phyloP scores from a whole-genome alignment of 768 basidiomycete genomes.

The Trametopsis cervina region DNA sequence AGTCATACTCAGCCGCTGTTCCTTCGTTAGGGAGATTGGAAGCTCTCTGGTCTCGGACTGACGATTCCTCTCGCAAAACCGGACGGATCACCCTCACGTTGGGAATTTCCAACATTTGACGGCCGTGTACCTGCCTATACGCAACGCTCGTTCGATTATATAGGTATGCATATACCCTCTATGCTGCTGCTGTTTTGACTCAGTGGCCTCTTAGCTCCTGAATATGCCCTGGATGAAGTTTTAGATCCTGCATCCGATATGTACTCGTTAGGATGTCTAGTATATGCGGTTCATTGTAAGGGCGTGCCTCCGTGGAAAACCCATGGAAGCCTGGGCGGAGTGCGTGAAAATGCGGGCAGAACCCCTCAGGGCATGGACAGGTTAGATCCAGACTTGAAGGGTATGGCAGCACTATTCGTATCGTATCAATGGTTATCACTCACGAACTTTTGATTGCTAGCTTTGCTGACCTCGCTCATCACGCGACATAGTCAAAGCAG shows the following conservation, averaged over 20 bases:
- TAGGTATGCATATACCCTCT: conserved; percentile 47
- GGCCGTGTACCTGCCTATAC: conserved; percentile 70
- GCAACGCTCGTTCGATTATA: conserved; percentile 92
- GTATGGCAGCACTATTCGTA: conserved; percentile 26
- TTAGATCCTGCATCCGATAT: conserved; percentile 87
- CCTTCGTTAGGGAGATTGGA: conserved; percentile 88
- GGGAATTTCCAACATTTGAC: conserved; percentile 91
- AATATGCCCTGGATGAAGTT: conserved; percentile 88
- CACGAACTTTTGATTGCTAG: conserved; percentile 30
- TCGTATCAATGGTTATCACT: not conserved
- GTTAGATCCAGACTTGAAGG: conserved; percentile 68
- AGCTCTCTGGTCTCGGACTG: conserved; percentile 83
- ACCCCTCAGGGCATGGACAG: conserved; percentile 54
- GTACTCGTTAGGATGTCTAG: conserved; percentile 85
- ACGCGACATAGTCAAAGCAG: conserved; percentile 70
- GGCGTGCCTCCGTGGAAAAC: conserved; percentile 84
- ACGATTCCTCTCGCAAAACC: conserved; percentile 69
- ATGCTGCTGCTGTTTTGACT: not conserved
- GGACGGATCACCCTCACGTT: conserved; percentile 69
- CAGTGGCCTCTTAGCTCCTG: conserved; percentile 58
- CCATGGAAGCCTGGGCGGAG: conserved; percentile 62
- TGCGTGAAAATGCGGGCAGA: conserved; percentile 66
- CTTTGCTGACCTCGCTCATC: conserved; percentile 71
- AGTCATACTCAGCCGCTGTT: not conserved
- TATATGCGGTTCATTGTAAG: conserved; percentile 89